Evolutionary conservation across 73 alveolate genomes (phyloP).

Genomic region (Symbiodinium natans): DNA sequence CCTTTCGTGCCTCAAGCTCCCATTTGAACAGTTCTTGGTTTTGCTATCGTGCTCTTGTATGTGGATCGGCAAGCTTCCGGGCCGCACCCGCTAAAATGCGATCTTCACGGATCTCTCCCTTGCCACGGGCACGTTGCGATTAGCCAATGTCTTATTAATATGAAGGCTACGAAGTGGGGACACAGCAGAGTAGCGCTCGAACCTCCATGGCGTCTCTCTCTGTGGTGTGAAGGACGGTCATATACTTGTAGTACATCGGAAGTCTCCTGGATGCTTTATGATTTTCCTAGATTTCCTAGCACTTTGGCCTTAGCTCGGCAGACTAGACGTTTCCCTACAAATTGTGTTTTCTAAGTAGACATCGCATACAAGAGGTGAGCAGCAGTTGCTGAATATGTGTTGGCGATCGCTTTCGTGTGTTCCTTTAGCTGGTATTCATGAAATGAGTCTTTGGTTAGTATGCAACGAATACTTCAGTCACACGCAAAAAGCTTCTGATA

Average conservation of each 20-base stretch:
- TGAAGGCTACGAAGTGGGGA: neutral
- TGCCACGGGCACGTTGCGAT: neutral
- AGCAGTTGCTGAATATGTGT: too few relatives aligned
- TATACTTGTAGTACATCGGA: neutral
- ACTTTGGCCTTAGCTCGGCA: neutral
- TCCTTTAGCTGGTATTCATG: too few relatives aligned
- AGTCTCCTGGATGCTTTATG: neutral
- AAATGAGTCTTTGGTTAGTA: too few relatives aligned
- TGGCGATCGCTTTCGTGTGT: too few relatives aligned
- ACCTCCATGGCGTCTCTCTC: neutral
- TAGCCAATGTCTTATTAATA: neutral
- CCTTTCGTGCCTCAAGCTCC: neutral
- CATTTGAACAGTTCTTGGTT: neutral
- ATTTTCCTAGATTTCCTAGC: neutral
- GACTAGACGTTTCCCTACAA: too few relatives aligned
- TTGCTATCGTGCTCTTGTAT: neutral
- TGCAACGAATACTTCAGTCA: too few relatives aligned
- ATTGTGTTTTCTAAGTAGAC: too few relatives aligned
- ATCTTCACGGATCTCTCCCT: neutral
- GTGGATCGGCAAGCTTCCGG: neutral
- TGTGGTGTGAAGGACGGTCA: neutral
- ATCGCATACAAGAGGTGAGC: too few relatives aligned
- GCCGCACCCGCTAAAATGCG: neutral
- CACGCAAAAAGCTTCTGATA: too few relatives aligned
- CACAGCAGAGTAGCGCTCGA: neutral